Conservation (phyloP, 768 basidiomycete genomes). For the Tulasnella sp. region DNA sequence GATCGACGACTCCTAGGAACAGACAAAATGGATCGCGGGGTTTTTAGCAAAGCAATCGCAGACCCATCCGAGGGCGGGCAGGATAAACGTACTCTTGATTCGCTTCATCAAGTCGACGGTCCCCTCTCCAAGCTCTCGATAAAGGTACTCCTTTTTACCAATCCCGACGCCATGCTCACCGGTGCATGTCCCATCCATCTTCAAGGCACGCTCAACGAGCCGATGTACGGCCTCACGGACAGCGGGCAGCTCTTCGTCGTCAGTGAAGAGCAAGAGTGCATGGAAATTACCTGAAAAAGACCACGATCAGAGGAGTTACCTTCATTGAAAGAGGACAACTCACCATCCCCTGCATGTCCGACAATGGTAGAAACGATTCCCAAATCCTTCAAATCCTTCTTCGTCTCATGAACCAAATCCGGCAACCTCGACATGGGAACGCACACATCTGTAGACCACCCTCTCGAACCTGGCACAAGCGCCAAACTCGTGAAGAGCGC, state of each 20-base stretch:
- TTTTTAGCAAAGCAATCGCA: background rate
- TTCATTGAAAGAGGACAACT: slow-evolving; percentile 22
- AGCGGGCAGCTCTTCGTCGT: slow-evolving; percentile 29
- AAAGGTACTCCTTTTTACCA: slow-evolving; percentile 75
- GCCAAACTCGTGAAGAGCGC: slow-evolving; percentile 63
- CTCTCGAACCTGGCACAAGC: slow-evolving; percentile 48
- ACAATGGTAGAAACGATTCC: slow-evolving; percentile 63
- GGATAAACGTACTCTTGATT: slow-evolving; percentile 60
- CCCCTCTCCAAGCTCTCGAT: slow-evolving; percentile 69
- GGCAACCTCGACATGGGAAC: slow-evolving; percentile 63
- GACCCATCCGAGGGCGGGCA: background rate
- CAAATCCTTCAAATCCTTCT: slow-evolving; percentile 55
- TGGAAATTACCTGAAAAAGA: slow-evolving; percentile 37
- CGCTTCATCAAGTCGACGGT: slow-evolving; percentile 79
- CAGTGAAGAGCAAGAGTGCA: slow-evolving; percentile 44
- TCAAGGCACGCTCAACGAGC: slow-evolving; percentile 58
- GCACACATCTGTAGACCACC: slow-evolving; percentile 88
- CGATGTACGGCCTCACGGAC: slow-evolving; percentile 37
- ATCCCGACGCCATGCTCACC: slow-evolving; percentile 85
- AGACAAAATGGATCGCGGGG: background rate
- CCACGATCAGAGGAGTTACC: background rate
- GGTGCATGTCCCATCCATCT: slow-evolving; percentile 69
- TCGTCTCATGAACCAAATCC: slow-evolving; percentile 50
- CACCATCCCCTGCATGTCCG: slow-evolving; percentile 72
- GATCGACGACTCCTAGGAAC: slow-evolving; percentile 51